Conservation (phyloP, 2,329 filamentous ascomycete genomes). For the Penicillium sclerotiorum region DNA sequence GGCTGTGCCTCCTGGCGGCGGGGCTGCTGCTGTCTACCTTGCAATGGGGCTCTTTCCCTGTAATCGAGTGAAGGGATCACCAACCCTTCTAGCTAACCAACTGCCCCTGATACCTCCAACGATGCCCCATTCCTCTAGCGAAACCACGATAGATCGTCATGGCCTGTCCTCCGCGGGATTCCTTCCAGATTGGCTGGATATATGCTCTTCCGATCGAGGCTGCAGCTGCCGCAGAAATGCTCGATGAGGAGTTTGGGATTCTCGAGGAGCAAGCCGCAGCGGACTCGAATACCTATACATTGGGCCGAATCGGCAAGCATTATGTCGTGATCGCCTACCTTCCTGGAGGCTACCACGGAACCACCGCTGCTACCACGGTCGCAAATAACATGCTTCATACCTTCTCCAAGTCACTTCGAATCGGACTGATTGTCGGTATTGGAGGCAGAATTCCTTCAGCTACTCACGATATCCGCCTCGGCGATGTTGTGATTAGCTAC, state of each 20-base stretch:
- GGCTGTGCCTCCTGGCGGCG: too few relatives aligned
- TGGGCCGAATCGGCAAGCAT: constrained; percentile 24
- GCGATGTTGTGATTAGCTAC: constrained; percentile 32
- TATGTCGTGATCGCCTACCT: constrained; percentile 25
- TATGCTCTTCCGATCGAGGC: not conserved
- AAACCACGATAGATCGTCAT: too few relatives aligned
- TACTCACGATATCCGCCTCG: constrained; percentile 31
- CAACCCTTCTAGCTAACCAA: too few relatives aligned
- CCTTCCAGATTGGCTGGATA: constrained; percentile 16
- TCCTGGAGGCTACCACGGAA: constrained; percentile 15
- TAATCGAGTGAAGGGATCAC: too few relatives aligned
- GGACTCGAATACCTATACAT: constrained; percentile 24
- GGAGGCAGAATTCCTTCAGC: constrained; percentile 30
- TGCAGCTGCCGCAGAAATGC: constrained; percentile 3
- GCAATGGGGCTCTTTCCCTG: too few relatives aligned
- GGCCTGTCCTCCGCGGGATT: too few relatives aligned
- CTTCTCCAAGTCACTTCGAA: constrained; percentile 18
- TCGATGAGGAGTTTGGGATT: constrained; percentile 20
- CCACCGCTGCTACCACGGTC: constrained; percentile 16
- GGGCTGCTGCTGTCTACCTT: too few relatives aligned
- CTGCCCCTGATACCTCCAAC: too few relatives aligned
- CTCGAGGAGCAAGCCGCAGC: constrained; percentile 17
- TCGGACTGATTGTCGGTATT: constrained; percentile 26
- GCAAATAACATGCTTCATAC: constrained; percentile 21
- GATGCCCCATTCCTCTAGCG: too few relatives aligned